Conservation (phyloP, 371 early-diverging fungal species). For the Mortierella sp. region DNA sequence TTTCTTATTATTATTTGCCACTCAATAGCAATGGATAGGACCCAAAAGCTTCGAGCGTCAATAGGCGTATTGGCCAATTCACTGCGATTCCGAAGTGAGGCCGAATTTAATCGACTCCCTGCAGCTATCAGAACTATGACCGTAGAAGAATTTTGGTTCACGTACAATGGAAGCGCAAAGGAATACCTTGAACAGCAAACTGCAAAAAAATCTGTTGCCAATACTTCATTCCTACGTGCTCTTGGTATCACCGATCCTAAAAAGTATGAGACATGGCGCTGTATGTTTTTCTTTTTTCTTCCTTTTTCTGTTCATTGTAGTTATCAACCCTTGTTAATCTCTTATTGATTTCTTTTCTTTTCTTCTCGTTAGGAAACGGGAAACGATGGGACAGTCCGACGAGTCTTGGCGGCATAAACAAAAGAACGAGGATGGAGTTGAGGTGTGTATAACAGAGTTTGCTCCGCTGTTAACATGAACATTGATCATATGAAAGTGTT, state of each 20-base stretch:
- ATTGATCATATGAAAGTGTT: background rate
- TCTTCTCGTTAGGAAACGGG: constrained; percentile 12
- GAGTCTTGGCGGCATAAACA: constrained; percentile 18
- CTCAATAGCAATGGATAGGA: constrained; percentile 36
- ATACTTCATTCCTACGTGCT: constrained; percentile 34
- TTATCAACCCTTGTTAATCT: background rate
- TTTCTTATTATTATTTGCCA: background rate
- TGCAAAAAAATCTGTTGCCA: constrained; percentile 24
- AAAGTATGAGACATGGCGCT: constrained; percentile 5
- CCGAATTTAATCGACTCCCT: constrained; percentile 42
- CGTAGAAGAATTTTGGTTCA: constrained; percentile 52
- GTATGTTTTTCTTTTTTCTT: no score
- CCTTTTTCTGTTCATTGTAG: no score
- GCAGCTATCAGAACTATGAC: constrained; percentile 42
- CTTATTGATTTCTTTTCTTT: background rate
- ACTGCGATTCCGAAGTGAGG: constrained; percentile 43
- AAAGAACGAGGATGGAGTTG: constrained; percentile 11
- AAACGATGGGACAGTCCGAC: constrained; percentile 8
- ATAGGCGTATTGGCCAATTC: constrained; percentile 35
- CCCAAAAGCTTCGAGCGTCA: constrained; percentile 39
- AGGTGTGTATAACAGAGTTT: constrained; percentile 1
- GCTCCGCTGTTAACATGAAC: constrained; percentile 2
- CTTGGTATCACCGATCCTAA: constrained; percentile 25
- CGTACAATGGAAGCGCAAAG: constrained; percentile 43
- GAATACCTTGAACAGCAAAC: constrained; percentile 39